Base-by-base conservation (phyloP, 2,329 filamentous ascomycete genomes). In the Blumeria hordei region DNA sequence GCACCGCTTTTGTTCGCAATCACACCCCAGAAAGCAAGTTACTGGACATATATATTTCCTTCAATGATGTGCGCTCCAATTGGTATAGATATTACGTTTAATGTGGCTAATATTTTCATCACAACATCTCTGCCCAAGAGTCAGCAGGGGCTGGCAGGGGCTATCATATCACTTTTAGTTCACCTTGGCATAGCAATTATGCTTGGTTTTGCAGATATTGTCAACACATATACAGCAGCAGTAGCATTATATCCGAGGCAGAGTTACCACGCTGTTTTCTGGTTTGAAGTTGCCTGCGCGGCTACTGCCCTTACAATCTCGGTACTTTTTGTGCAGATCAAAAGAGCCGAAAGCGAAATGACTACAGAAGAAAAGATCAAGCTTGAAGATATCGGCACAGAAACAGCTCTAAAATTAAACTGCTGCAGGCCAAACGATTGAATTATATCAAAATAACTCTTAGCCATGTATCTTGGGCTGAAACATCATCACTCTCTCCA, bases 91-190 rank as follows among this genome's bases (percentile, higher is more conserved):
- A 78, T 88, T 55, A 78, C 78, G 6, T 88, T 81, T 68, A 86
- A 82, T 62, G 75, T 88, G 1, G 76, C 80, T 16, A 88, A 83
- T 62, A 75, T 88, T 57, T 88, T 85, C 67, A 83, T 87, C 64
- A 87, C 83, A 0, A 87, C 83, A 0, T 76, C 75, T 12, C 70
- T 88, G 58, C 81, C 83, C 0, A 71, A 71, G 4, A 72, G 75
- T 11, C 72, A 78, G 53, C 85, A 90, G 64, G 83, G 82, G 0
- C 70, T 86, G 0, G 84, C 83, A 0, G 82, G 83, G 0, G 83
- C 78, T 0, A 66, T 88, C 49, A 79, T 84, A 62, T 86, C 84
- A 67, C 79, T 76, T 51, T 67, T 86, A 1, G 64, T 87, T 34
- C 83, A 85, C 61, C 70, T 88, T 8, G 81, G 81, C 9, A 81